Evolutionary conservation across 1,284 basidiomycete genomes (phyloP), one percentile per base, ranked within the genome.

Genomic region (Erythrobasidium hasegawianum): DNA sequence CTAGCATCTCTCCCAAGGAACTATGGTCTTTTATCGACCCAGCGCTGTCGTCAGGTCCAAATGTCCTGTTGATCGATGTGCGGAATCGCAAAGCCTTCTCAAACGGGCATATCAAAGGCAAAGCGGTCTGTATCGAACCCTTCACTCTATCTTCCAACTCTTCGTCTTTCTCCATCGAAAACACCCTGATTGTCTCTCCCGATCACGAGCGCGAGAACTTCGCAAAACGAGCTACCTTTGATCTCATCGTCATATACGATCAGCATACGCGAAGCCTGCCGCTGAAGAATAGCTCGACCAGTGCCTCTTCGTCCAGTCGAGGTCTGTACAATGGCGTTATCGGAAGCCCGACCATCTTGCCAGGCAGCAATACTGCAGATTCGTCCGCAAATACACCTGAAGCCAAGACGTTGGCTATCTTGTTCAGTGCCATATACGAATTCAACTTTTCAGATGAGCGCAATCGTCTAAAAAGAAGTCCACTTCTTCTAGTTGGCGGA

Each of bases 171-270:
- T 81, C 81, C 18, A 83, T 97, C 18, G 91, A 96, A 77, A 83
- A 88, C 68, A 83, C 89, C 0, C 82, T 96, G 58, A 79, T 84
- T 1, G 79, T 90, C 20, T 86, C 85, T 0, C 88, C 92, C 0
- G 80, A 82, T 24, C 76, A 82, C 41, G 92, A 97, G 78, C 82
- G 81, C 43, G 80, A 81, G 0, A 80, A 88, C 18, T 97, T 97
- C 77, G 77, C 80, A 26, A 86, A 88, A 66, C 87, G 95, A 27
- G 84, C 91, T 74, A 86, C 87, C 72, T 96, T 89, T 76, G 93
- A 97, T 72, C 78, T 96, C 14, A 85, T 97, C n/a, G 89, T 89
- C 11, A 79, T 97, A 1, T 93, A 92, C 76, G 94, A 98, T 76
- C 78, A 84, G 50, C 78, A 81, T 4, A 92, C 90, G 1, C 81